Conservation (phyloP, 306 rosid genomes). For the Malus sieversii region DNA sequence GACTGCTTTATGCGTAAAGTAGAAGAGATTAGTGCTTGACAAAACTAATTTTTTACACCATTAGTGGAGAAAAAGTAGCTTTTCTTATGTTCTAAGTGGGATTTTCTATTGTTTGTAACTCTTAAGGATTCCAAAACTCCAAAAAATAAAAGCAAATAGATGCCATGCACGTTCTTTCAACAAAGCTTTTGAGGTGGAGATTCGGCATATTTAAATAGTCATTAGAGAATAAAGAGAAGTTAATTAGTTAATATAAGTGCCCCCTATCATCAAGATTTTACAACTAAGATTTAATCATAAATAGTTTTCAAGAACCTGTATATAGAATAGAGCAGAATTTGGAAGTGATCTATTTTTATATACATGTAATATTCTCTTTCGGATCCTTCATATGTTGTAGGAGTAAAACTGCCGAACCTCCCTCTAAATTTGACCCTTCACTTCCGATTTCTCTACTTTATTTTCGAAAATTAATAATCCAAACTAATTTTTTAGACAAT, state of each 20-base stretch:
- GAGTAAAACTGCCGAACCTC: not conserved
- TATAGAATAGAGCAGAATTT: not conserved
- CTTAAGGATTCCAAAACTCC: conserved; percentile 52
- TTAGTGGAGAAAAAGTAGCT: conserved; percentile 52
- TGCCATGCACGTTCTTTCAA: conserved; percentile 31
- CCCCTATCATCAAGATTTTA: not conserved
- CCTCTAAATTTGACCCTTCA: not conserved
- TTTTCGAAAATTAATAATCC: too few species aligned
- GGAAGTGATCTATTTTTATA: not conserved
- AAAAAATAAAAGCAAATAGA: conserved; percentile 38
- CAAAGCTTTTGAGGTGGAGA: conserved; percentile 46
- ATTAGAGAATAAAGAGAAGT: conserved; percentile 4
- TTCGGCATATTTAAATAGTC: conserved; percentile 52
- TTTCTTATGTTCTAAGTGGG: conserved; percentile 51
- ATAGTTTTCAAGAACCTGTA: not conserved
- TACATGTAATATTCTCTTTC: too few species aligned
- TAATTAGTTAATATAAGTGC: not conserved
- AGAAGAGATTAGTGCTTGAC: conserved; percentile 29
- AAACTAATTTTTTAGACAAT: too few species aligned
- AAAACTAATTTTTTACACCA: conserved; percentile 41
- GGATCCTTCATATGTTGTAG: too few species aligned
- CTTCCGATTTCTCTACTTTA: not conserved
- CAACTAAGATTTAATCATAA: not conserved
- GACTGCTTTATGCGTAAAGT: conserved; percentile 65
- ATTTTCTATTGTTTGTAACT: conserved; percentile 65